Percentiles rank a stretch among this genome's conserved stretches.
These are phyloP conservation scores for Mycena citricolor DNA, from an alignment of 1,284 basidiomycete genomes.

Conservation along the genomic window DNA sequence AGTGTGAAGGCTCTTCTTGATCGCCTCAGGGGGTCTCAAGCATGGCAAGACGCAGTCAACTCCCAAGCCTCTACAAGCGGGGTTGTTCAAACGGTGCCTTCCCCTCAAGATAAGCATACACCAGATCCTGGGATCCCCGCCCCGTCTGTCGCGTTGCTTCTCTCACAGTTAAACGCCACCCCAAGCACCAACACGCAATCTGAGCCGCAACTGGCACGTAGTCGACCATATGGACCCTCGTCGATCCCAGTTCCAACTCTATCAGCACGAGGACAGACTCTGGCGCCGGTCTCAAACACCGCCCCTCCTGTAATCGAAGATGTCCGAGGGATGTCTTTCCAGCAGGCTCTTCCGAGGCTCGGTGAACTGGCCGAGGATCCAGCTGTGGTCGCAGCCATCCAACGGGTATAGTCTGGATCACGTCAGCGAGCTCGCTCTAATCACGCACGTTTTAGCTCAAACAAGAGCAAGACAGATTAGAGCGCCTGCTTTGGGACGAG, in stretches of 20 bases:
- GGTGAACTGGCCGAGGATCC: constrained; percentile 54
- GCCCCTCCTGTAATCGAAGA: constrained; percentile 34
- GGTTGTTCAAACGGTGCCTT: background rate
- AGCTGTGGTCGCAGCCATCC: constrained; percentile 45
- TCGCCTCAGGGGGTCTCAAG: constrained; percentile 58
- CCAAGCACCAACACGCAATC: constrained; percentile 14
- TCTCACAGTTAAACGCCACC: constrained; percentile 58
- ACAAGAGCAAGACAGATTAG: constrained; percentile 64
- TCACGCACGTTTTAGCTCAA: constrained; percentile 41
- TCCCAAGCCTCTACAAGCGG: constrained; percentile 13
- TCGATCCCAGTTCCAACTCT: background rate
- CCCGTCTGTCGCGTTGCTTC: constrained; percentile 56
- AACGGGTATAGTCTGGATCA: constrained; percentile 42
- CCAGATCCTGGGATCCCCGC: constrained; percentile 8
- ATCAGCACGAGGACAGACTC: constrained; percentile 9
- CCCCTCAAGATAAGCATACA: constrained; percentile 5
- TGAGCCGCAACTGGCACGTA: constrained; percentile 5
- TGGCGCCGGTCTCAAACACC: constrained; percentile 9
- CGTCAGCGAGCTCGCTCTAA: background rate
- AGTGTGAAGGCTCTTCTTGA: constrained; percentile 67
- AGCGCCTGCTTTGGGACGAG: constrained; percentile 64
- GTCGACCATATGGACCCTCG: background rate
- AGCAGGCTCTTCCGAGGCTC: constrained; percentile 60
- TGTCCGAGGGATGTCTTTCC: constrained; percentile 53
- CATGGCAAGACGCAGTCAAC: constrained; percentile 56